These are phyloP conservation scores for Leccinum variicolor DNA, from an alignment of 768 basidiomycete species.

Conservation along the genomic window DNA sequence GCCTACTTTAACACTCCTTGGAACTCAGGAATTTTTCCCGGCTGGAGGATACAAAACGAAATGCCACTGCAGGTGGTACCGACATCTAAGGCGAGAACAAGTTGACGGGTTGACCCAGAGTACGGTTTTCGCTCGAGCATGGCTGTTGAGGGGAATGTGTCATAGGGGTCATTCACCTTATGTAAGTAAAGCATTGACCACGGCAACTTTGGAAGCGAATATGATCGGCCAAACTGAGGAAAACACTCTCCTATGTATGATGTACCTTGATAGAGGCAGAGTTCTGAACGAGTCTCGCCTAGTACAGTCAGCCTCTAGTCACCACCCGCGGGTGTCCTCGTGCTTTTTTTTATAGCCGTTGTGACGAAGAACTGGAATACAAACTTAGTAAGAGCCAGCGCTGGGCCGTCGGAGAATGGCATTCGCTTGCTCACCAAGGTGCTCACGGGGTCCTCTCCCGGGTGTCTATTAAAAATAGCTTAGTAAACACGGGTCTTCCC, in stretches of 20 bases:
- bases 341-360: background rate
- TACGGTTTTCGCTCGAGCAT: slow-evolving; percentile 34
- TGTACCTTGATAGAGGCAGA: no score
- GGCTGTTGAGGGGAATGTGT: background rate
- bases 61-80: background rate
- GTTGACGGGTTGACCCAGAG: slow-evolving; percentile 28
- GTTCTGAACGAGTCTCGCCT: background rate
- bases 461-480: background rate
- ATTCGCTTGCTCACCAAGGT: no score
- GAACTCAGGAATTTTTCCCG: background rate
- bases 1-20: background rate
- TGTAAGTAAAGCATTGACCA: background rate
- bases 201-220: background rate
- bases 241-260: no score
- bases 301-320: background rate
- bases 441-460: no score
- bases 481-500: no score
- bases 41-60: background rate
- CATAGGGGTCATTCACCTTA: background rate
- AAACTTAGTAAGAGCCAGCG: no score
- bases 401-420: no score
- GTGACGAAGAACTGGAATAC: no score
- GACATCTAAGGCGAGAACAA: slow-evolving; percentile 35
- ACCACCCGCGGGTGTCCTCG: background rate
- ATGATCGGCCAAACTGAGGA: background rate